These are phyloP conservation scores for Herpotrichia juniperi DNA, from an alignment of 2,329 filamentous ascomycete species.

Conservation along the genomic window DNA sequence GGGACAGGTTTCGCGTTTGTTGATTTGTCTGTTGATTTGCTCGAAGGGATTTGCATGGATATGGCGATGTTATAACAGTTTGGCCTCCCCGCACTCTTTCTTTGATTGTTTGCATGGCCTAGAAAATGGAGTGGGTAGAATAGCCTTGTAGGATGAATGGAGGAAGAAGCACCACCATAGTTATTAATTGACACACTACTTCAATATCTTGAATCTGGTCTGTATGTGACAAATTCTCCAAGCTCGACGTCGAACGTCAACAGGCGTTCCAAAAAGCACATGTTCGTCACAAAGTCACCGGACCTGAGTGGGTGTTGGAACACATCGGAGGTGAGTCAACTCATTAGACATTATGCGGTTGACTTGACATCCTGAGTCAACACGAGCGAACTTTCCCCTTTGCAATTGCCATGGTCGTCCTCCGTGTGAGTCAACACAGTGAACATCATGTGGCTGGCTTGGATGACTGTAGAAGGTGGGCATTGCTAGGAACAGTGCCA, in stretches of 20 bases:
- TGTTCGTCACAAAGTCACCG: no score
- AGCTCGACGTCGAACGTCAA: no score
- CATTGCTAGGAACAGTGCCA: background rate
- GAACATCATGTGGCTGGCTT: no score
- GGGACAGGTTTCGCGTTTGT: no score
- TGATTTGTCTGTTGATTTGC: background rate
- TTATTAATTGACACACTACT: conserved; percentile 5
- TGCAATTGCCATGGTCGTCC: no score
- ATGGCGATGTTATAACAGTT: background rate
- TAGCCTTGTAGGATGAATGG: background rate
- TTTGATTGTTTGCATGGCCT: conserved; percentile 3
- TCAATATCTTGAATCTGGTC: background rate
- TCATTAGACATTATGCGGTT: no score
- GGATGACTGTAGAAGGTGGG: background rate
- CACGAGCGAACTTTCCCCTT: no score
- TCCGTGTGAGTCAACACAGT: no score
- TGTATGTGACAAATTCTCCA: background rate
- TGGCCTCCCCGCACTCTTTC: background rate
- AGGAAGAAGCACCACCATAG: background rate
- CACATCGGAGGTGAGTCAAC: no score
- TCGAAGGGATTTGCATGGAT: background rate
- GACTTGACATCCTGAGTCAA: no score
- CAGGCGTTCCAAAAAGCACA: no score
- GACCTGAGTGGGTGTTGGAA: no score
- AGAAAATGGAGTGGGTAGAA: conserved; percentile 6